Percentiles rank a stretch among this genome's conserved stretches.
Conservation (phyloP, 345 rosid species). For the Salix suchowensis region DNA sequence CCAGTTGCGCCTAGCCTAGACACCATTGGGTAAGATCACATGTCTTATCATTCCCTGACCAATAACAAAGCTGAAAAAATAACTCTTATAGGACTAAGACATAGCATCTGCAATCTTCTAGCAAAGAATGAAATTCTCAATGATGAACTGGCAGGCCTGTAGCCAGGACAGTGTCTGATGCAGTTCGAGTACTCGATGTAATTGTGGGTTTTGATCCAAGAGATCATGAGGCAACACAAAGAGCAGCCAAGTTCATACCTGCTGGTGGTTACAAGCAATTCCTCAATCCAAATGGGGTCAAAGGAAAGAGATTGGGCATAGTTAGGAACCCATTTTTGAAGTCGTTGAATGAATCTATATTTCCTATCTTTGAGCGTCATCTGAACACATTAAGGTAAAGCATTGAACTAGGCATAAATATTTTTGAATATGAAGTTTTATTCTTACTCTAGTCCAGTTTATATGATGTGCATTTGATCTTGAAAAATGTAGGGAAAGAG, state of each 20-base stretch:
- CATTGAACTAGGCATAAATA: no score
- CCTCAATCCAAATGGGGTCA: constrained; percentile 41
- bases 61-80: no score
- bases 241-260: constrained; percentile 43
- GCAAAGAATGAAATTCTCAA: not conserved
- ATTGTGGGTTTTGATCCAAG: constrained; percentile 38
- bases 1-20: constrained; percentile 62
- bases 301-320: constrained; percentile 54
- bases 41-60: not conserved
- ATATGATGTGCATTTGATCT: not conserved
- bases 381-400: constrained; percentile 43
- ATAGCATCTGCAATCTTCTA: not conserved
- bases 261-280: constrained; percentile 50
- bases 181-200: constrained; percentile 38
- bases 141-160: constrained; percentile 33
- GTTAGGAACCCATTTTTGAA: constrained; percentile 35
- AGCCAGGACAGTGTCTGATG: constrained; percentile 42
- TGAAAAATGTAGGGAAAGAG: constrained; percentile 32
- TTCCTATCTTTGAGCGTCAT: constrained; percentile 36
- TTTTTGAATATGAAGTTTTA: not conserved
- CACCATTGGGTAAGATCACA: constrained; percentile 43
- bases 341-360: not conserved
- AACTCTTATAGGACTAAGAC: no score
- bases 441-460: no score
- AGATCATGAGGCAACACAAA: constrained; percentile 35